Evolutionary conservation across 2,329 filamentous ascomycete species (phyloP).

Genomic region (Eutypella sp.): DNA sequence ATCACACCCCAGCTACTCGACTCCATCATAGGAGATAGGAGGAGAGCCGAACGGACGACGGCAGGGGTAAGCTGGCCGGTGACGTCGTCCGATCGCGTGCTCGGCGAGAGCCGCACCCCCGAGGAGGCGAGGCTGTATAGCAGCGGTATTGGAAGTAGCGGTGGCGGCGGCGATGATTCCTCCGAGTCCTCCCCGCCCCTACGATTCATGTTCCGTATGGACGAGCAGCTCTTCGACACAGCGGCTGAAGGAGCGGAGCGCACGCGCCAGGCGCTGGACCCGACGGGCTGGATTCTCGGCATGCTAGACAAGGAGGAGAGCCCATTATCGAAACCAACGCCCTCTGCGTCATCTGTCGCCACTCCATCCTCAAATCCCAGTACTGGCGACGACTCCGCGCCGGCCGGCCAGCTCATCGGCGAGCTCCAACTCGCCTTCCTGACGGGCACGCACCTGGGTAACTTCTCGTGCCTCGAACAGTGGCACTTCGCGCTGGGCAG

Average conservation of each 20-base stretch:
- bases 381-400: slow-evolving; percentile 10
- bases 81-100: slow-evolving; percentile 49
- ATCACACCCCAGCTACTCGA: slow-evolving; percentile 41
- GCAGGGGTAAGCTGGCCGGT: slow-evolving; percentile 42
- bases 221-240: slow-evolving; percentile 21
- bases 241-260: slow-evolving; percentile 20
- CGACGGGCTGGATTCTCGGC: slow-evolving; percentile 42
- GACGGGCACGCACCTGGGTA: slow-evolving; percentile 52
- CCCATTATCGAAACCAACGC: no score
- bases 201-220: slow-evolving; percentile 25
- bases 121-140: slow-evolving; percentile 36
- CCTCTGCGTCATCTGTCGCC: neutral
- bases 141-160: slow-evolving; percentile 4
- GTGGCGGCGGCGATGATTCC: neutral
- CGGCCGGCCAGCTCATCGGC: slow-evolving; percentile 45
- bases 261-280: slow-evolving; percentile 28
- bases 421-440: slow-evolving; percentile 59
- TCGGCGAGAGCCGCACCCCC: slow-evolving; percentile 35
- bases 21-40: slow-evolving; percentile 38
- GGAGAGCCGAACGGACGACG: slow-evolving; percentile 16
- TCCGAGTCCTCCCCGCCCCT: slow-evolving; percentile 5
- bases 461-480: slow-evolving; percentile 55
- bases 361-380: neutral
- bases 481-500: slow-evolving; percentile 54
- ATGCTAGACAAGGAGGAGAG: slow-evolving; percentile 29